phyloP scores from a whole-genome alignment of 2,329 filamentous ascomycete genomes.

The Xylaria sp. region DNA sequence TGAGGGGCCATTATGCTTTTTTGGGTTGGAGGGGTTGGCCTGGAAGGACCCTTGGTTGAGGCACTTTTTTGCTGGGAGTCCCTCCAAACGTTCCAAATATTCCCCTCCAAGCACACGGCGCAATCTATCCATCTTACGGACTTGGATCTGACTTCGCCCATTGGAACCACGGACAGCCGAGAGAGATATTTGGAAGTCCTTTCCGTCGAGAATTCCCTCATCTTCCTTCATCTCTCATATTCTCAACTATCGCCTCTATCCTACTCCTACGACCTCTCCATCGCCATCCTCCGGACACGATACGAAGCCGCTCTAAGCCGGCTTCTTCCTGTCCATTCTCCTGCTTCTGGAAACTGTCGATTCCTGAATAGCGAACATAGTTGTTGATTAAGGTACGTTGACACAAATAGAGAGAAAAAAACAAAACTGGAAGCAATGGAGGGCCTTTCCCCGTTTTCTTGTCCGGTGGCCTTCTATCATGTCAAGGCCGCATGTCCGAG shows the following conservation, averaged over 20 bases:
- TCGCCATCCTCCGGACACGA: neutral
- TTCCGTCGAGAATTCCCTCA: constrained; percentile 37
- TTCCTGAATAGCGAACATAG: neutral
- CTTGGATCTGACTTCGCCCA: constrained; percentile 16
- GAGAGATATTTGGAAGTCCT: constrained; percentile 17
- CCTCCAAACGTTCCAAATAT: neutral
- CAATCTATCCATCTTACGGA: constrained; percentile 6
- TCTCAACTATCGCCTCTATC: neutral
- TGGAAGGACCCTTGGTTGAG: constrained; percentile 23
- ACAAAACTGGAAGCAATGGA: neutral
- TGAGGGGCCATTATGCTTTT: constrained; percentile 12
- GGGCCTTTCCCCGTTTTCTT: neutral
- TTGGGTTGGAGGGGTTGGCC: constrained; percentile 19
- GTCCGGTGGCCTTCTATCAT: neutral
- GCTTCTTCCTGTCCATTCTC: neutral
- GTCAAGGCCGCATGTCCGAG: constrained; percentile 2
- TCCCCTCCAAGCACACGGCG: neutral
- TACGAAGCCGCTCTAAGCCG: neutral
- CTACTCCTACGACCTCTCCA: neutral
- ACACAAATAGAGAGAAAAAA: neutral
- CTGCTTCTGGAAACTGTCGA: neutral
- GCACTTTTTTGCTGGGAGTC: constrained; percentile 30
- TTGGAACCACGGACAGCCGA: constrained; percentile 25
- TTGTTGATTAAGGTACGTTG: constrained; percentile 24
- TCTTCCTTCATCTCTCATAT: constrained; percentile 3